Percentiles rank a stretch among this genome's conserved stretches.
These are phyloP conservation scores for Acer yangbiense DNA, from an alignment of 345 rosid species.

Conservation along the genomic window DNA sequence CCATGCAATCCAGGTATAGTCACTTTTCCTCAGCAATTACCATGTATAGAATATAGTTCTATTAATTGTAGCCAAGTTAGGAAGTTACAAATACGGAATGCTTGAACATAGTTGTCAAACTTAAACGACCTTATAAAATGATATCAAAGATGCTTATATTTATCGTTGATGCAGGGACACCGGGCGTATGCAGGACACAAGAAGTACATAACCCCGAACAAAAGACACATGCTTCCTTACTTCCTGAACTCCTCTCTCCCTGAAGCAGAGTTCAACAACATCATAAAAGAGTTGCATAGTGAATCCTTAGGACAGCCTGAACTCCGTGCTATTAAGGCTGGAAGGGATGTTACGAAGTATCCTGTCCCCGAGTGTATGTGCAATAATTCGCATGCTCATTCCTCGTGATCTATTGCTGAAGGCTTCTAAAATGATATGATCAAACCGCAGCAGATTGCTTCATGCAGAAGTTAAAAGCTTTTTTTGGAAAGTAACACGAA, in stretches of 20 bases:
- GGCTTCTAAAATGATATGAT: not conserved
- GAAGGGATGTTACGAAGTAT: slow-evolving; percentile 86
- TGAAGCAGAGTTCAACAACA: slow-evolving; percentile 61
- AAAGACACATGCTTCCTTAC: slow-evolving; percentile 89
- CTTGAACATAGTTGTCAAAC: not conserved
- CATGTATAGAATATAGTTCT: not conserved
- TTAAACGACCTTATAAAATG: not conserved
- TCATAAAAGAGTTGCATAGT: slow-evolving; percentile 67
- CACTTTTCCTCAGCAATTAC: not conserved
- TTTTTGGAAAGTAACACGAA: slow-evolving; percentile 18
- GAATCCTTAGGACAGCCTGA: slow-evolving; percentile 93
- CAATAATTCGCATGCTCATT: slow-evolving; percentile 30
- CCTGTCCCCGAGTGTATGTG: slow-evolving; percentile 94
- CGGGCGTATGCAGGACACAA: slow-evolving; percentile 89
- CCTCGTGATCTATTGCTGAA: not conserved
- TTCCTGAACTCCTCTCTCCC: slow-evolving; percentile 70
- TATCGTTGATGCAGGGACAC: slow-evolving; percentile 59
- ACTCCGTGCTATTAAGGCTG: slow-evolving; percentile 61
- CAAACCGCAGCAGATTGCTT: not conserved
- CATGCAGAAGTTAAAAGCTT: not conserved
- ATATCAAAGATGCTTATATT: not conserved
- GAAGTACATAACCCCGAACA: slow-evolving; percentile 89
- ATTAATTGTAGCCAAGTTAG: not conserved
- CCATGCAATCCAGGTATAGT: slow-evolving; percentile 77
- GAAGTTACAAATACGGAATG: not conserved